Percentiles rank a stretch among this genome's conserved stretches.
These are phyloP conservation scores for Microsporum canis DNA, from an alignment of 2,329 filamentous ascomycete species.

Conservation along the genomic window DNA sequence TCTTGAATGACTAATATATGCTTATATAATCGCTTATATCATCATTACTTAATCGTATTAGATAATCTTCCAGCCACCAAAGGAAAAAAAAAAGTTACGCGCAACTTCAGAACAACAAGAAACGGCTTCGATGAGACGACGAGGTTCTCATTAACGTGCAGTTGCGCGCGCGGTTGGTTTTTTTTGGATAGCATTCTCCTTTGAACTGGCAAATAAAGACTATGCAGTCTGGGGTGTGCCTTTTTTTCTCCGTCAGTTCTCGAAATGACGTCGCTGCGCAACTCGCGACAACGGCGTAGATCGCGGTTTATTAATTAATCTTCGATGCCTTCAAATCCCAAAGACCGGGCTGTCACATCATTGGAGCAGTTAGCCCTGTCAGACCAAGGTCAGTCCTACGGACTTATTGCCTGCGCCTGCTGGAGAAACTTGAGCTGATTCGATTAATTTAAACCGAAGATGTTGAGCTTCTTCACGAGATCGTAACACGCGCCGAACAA, in stretches of 20 bases:
- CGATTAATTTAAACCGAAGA: constrained; percentile 41
- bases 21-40: neutral
- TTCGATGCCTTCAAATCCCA: constrained; percentile 41
- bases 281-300: constrained; percentile 34
- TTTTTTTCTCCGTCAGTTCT: constrained; percentile 14
- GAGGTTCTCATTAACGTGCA: neutral
- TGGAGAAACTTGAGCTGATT: constrained; percentile 4
- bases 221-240: constrained; percentile 6
- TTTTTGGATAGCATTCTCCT: constrained; percentile 8
- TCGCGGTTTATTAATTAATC: constrained; percentile 30
- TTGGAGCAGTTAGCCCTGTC: constrained; percentile 41
- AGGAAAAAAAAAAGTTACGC: neutral
- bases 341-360: constrained; percentile 31
- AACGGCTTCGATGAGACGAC: neutral
- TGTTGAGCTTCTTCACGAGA: constrained; percentile 64
- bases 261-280: constrained; percentile 32
- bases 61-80: neutral
- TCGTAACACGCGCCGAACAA: constrained; percentile 60
- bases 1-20: neutral
- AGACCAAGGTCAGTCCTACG: constrained; percentile 43
- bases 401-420: neutral
- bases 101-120: neutral
- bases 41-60: neutral
- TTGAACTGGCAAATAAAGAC: neutral
- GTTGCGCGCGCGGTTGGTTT: neutral